Evolutionary conservation across 2,329 filamentous ascomycete genomes (phyloP).

Genomic region (Ceratocystis albifundus): DNA sequence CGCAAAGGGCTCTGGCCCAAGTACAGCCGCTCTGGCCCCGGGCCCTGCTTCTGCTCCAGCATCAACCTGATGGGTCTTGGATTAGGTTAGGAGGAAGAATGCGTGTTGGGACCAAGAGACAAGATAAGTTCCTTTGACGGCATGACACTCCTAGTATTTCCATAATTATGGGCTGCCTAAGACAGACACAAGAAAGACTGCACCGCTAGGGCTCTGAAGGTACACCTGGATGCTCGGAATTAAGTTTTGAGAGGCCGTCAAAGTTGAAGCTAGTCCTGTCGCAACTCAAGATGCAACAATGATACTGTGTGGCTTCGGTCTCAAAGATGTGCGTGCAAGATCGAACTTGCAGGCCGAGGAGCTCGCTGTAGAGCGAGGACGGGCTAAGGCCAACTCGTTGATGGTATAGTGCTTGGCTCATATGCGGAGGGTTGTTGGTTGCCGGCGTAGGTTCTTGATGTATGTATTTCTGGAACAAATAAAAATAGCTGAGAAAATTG

Average conservation of each 20-base stretch:
- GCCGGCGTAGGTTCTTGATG: too few relatives aligned
- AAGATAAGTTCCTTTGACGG: not conserved
- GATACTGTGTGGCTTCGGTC: not conserved
- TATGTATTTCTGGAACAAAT: too few relatives aligned
- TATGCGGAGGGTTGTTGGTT: too few relatives aligned
- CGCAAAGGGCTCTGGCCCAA: constrained; percentile 10
- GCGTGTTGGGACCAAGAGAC: not conserved
- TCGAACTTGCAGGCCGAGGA: too few relatives aligned
- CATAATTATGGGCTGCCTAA: too few relatives aligned
- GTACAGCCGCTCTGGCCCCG: not conserved
- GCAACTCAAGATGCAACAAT: not conserved
- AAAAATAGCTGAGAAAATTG: too few relatives aligned
- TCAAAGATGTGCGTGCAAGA: too few relatives aligned
- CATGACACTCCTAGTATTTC: not conserved
- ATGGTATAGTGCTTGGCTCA: too few relatives aligned
- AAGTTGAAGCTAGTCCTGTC: not conserved
- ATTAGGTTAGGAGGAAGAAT: not conserved
- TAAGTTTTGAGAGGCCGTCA: not conserved
- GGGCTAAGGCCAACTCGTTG: too few relatives aligned
- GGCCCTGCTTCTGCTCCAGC: not conserved
- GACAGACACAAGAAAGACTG: not conserved
- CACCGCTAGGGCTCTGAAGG: not conserved
- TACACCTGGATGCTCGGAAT: not conserved
- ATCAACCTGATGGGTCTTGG: not conserved
- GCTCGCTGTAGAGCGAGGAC: too few relatives aligned